Base-by-base conservation (phyloP, 2,329 filamentous ascomycete species). In the Pseudogymnoascus sp. region DNA sequence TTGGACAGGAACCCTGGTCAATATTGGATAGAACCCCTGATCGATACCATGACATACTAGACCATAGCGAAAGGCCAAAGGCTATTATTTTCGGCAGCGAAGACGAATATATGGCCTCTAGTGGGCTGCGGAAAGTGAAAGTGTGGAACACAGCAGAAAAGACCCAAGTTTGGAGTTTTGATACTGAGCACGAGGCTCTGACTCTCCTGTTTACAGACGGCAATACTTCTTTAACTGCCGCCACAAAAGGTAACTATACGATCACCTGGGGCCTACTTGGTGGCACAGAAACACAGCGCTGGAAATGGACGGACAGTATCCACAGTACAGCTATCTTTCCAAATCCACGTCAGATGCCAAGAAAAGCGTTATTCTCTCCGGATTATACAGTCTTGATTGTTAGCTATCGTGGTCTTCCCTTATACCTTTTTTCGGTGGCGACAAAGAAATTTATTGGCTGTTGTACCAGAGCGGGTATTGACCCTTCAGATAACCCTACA, bases 1-100 rank as follows among this genome's bases (percentile, higher is more conserved):
- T n/a, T n/a, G n/a, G n/a, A n/a, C n/a, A n/a, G n/a, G n/a, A n/a
- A n/a, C n/a, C n/a, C n/a, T n/a, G n/a, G n/a, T n/a, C n/a, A n/a
- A n/a, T n/a, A n/a, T n/a, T n/a, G n/a, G n/a, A n/a, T n/a, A n/a
- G n/a, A n/a, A n/a, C n/a, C n/a, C n/a, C n/a, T n/a, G n/a, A n/a
- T n/a, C n/a, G n/a, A n/a, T n/a, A n/a, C n/a, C n/a, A n/a, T n/a
- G n/a, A n/a, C 16, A 9, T 19, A 8, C 7, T 73, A 5, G 62
- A 60, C 23, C 72, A 74, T 63, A 67, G 67, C 5, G 70, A 70
- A 61, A 62, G 67, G 14, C 64, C 70, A 11, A 66, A 60, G 12
- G 59, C 69, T 7, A 65, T 75, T 12, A 62, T 65, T 35, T 72
- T 73, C 39, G 65, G 68, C 60, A 62, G 42, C 28, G 64, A 68